These are phyloP conservation scores for Cyberlindnera subsufficiens DNA, from an alignment of 805 yeast species.

Conservation along the genomic window DNA sequence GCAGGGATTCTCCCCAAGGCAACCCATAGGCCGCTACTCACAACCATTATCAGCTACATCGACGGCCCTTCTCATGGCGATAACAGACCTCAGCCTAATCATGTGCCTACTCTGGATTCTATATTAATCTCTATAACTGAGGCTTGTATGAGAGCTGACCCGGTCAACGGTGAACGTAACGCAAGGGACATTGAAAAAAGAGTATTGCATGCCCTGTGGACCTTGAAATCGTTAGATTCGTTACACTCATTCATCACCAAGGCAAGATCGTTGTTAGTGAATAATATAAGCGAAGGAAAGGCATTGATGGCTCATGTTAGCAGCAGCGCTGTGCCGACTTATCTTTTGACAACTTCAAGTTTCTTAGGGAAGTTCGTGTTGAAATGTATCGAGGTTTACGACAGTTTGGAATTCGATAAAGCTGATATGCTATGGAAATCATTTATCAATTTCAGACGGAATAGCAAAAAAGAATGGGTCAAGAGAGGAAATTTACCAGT, in stretches of 20 bases:
- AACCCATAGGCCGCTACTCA: constrained; percentile 33
- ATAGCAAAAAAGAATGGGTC: constrained; percentile 19
- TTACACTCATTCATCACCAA: constrained; percentile 34
- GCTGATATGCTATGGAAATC: constrained; percentile 36
- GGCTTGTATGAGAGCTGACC: constrained; percentile 17
- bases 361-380: constrained; percentile 43
- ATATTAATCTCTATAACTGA: constrained; percentile 22
- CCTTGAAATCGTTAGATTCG: constrained; percentile 40
- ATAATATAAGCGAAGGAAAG: constrained; percentile 30
- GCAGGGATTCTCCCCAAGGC: constrained; percentile 32
- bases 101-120: constrained; percentile 30
- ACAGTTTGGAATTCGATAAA: constrained; percentile 42
- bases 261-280: constrained; percentile 28
- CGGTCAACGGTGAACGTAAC: constrained; percentile 16
- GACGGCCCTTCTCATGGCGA: constrained; percentile 26
- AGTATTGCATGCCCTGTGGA: constrained; percentile 38
- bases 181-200: constrained; percentile 26
- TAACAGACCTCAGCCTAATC: constrained; percentile 16
- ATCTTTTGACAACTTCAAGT: constrained; percentile 31
- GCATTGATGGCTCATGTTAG: constrained; percentile 14
- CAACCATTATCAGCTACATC: constrained; percentile 39
- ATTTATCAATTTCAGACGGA: constrained; percentile 30
- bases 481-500: background rate
- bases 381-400: constrained; percentile 33
- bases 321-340: constrained; percentile 11